A percentile compares a stretch with the other conserved stretches of the same genome.
phyloP scores from a whole-genome alignment of 108 stramenopile genomes.

The Cyclotella choctawhatcheeana region DNA sequence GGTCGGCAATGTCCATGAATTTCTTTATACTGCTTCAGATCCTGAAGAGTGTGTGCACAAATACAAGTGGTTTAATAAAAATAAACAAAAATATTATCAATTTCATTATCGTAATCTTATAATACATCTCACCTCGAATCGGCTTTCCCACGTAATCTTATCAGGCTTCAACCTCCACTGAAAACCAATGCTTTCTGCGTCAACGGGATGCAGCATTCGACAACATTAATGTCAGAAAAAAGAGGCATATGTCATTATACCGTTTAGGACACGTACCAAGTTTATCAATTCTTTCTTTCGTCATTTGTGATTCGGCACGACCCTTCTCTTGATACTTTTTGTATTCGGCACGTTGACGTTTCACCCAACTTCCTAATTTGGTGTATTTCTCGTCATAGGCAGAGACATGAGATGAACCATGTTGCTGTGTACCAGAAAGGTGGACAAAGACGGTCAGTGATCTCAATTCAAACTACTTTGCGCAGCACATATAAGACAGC shows the following conservation, averaged over 20 bases:
- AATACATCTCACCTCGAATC: constrained; percentile 28
- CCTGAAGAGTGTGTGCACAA: background rate
- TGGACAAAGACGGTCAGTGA: background rate
- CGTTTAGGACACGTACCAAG: no score
- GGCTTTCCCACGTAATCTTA: constrained; percentile 34
- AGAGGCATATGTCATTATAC: no score
- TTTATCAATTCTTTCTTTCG: constrained; percentile 42
- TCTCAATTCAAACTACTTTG: background rate
- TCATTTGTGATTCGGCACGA: constrained; percentile 26
- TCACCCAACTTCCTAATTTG: constrained; percentile 40
- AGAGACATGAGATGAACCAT: constrained; percentile 15
- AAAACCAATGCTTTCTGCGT: constrained; percentile 41
- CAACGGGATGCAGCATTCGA: no score
- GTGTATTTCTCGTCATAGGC: constrained; percentile 22
- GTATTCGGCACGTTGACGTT: constrained; percentile 42
- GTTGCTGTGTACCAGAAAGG: background rate
- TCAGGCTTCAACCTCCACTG: constrained; percentile 44
- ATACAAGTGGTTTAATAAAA: background rate
- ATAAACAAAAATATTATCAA: background rate
- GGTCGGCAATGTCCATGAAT: constrained; percentile 41
- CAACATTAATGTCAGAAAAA: no score
- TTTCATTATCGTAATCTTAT: background rate
- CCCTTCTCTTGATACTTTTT: constrained; percentile 32
- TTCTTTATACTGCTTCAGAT: constrained; percentile 32
- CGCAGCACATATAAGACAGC: background rate